Evolutionary conservation across 768 basidiomycete species (phyloP).

Genomic region (Cystobasidium onofrii): DNA sequence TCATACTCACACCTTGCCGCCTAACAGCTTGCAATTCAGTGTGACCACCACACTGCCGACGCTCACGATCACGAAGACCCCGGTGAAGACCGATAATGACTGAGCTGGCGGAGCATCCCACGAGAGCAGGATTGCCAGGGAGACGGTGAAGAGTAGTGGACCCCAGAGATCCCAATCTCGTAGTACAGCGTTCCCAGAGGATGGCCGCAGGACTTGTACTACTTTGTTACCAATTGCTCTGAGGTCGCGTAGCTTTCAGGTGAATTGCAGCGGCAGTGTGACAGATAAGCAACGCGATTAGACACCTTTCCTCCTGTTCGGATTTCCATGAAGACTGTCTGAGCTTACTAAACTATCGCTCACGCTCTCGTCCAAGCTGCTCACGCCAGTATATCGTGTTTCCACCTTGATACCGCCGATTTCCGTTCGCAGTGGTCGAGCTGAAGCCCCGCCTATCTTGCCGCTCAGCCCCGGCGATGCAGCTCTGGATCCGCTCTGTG

Average conservation of each 20-base stretch:
- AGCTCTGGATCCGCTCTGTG: slow-evolving; percentile 4
- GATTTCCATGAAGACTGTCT: neutral
- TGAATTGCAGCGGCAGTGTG: neutral
- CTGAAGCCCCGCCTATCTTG: neutral
- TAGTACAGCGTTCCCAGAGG: slow-evolving; percentile 60
- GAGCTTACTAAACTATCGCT: slow-evolving; percentile 20
- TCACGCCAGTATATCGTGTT: slow-evolving; percentile 21
- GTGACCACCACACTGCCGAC: slow-evolving; percentile 84
- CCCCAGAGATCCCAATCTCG: slow-evolving; percentile 96
- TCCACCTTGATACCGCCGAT: slow-evolving; percentile 27
- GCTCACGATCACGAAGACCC: slow-evolving; percentile 75
- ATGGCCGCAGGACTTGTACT: slow-evolving; percentile 85
- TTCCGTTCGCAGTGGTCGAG: neutral
- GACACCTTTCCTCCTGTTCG: too few species aligned
- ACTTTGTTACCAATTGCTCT: slow-evolving; percentile 81
- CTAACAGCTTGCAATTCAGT: slow-evolving; percentile 72
- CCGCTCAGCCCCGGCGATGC: neutral
- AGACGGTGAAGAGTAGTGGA: slow-evolving; percentile 54
- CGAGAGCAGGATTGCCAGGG: slow-evolving; percentile 74
- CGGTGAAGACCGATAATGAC: slow-evolving; percentile 80
- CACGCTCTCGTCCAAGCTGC: slow-evolving; percentile 16
- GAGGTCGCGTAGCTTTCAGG: slow-evolving; percentile 14
- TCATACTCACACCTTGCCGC: slow-evolving; percentile 48
- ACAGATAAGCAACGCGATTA: neutral
- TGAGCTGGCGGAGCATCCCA: slow-evolving; percentile 74